Percentiles rank a stretch among this genome's conserved stretches.
These are phyloP conservation scores for Cordyceps militaris DNA, from an alignment of 2,329 filamentous ascomycete species.

Conservation along the genomic window DNA sequence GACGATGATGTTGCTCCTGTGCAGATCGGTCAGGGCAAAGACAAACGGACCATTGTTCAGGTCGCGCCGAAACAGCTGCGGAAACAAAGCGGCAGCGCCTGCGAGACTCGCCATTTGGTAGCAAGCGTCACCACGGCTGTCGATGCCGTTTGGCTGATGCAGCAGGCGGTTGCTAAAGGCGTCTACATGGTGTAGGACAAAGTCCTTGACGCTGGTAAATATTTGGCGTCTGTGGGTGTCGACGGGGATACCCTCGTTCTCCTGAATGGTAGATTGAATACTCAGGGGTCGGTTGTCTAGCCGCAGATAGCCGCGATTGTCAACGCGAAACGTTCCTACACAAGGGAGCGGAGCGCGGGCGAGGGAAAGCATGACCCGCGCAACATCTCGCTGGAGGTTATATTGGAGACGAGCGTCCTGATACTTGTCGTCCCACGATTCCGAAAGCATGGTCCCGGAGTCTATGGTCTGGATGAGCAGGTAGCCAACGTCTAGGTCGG, in stretches of 20 bases:
- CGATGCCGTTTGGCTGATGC: conserved; percentile 17
- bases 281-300: conserved; percentile 20
- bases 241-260: conserved; percentile 15
- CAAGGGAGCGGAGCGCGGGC: conserved; percentile 22
- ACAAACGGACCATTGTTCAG: conserved; percentile 22
- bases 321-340: conserved; percentile 23
- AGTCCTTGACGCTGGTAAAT: conserved; percentile 15
- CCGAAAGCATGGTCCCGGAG: conserved; percentile 18
- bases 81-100: conserved; percentile 14
- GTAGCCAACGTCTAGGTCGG: conserved; percentile 17
- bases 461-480: conserved; percentile 18
- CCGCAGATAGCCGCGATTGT: conserved; percentile 24
- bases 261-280: conserved; percentile 12
- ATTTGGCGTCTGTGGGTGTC: background rate
- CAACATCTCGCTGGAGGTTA: conserved; percentile 25
- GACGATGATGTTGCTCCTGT: conserved; percentile 29
- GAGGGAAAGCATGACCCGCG: conserved; percentile 23
- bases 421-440: conserved; percentile 17
- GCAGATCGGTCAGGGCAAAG: conserved; percentile 25
- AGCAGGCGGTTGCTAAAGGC: conserved; percentile 17
- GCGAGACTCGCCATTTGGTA: conserved; percentile 17
- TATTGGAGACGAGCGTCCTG: conserved; percentile 14
- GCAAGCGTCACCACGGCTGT: conserved; percentile 11
- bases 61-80: conserved; percentile 18
- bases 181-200: conserved; percentile 14